phyloP scores from a whole-genome alignment of 1,139 yeast genomes.

The Williopsis jadinii region DNA sequence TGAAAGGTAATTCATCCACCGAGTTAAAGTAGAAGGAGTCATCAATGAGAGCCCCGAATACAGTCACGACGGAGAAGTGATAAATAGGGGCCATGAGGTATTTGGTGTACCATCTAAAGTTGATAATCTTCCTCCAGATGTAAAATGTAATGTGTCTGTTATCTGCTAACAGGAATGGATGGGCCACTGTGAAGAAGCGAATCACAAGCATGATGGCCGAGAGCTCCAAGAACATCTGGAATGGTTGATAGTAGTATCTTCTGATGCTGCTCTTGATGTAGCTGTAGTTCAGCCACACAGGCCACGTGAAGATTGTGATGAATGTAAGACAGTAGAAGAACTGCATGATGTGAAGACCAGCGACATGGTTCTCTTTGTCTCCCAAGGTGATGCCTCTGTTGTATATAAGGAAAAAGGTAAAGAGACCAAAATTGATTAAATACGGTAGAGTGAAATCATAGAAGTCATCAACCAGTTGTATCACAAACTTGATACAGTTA shows the following conservation, averaged over 20 bases:
- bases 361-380: constrained; percentile 78
- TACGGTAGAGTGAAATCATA: constrained; percentile 41
- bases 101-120: constrained; percentile 34
- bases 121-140: constrained; percentile 58
- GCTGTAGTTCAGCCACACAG: constrained; percentile 50
- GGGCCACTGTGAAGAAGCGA: constrained; percentile 61
- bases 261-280: constrained; percentile 32
- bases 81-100: constrained; percentile 55
- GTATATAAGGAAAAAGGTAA: constrained; percentile 46
- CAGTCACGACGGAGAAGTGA: constrained; percentile 57
- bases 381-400: constrained; percentile 80
- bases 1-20: constrained; percentile 28
- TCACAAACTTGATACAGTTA: constrained; percentile 30
- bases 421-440: constrained; percentile 41
- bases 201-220: constrained; percentile 42
- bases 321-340: constrained; percentile 70
- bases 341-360: constrained; percentile 71
- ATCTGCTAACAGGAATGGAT: constrained; percentile 89
- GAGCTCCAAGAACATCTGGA: constrained; percentile 25
- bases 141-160: constrained; percentile 92
- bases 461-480: constrained; percentile 30
- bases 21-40: constrained; percentile 29
- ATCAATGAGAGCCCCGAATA: constrained; percentile 30
- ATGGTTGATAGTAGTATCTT: constrained; percentile 23
- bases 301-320: constrained; percentile 56